Evolutionary conservation across 2,329 filamentous ascomycete genomes (phyloP).

Genomic region (Aureobasidium sp.): DNA sequence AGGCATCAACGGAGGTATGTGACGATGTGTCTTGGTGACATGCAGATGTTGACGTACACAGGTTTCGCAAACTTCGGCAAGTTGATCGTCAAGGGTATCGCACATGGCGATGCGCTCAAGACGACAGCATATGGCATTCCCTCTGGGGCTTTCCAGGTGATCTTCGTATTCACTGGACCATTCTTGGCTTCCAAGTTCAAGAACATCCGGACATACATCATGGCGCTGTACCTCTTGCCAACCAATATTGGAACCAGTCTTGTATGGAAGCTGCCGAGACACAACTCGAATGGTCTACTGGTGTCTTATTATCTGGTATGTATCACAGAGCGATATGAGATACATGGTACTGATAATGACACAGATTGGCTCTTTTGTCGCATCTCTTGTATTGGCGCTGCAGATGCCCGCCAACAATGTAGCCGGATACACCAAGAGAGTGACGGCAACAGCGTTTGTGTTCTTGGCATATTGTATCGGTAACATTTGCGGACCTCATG

Average conservation of each 20-base stretch:
- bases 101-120: constrained; percentile 30
- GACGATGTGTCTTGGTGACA: neutral
- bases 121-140: constrained; percentile 48
- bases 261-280: constrained; percentile 41
- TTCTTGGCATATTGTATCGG: neutral
- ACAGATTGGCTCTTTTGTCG: constrained; percentile 35
- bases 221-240: constrained; percentile 43
- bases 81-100: constrained; percentile 45
- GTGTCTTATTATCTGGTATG: constrained; percentile 43
- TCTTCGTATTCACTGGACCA: constrained; percentile 46
- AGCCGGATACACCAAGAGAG: neutral
- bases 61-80: constrained; percentile 45
- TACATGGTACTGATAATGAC: neutral
- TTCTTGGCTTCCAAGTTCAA: constrained; percentile 43
- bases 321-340: neutral
- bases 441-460: neutral
- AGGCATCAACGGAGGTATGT: constrained; percentile 28
- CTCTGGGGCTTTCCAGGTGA: constrained; percentile 43
- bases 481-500: neutral
- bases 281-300: constrained; percentile 39
- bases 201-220: constrained; percentile 44
- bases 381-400: constrained; percentile 44
- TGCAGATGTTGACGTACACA: neutral
- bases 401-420: constrained; percentile 33
- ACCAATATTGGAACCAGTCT: constrained; percentile 42